Evolutionary conservation across 164 flowering plant genomes (phyloP).

Genomic region (Berberis thunbergii): DNA sequence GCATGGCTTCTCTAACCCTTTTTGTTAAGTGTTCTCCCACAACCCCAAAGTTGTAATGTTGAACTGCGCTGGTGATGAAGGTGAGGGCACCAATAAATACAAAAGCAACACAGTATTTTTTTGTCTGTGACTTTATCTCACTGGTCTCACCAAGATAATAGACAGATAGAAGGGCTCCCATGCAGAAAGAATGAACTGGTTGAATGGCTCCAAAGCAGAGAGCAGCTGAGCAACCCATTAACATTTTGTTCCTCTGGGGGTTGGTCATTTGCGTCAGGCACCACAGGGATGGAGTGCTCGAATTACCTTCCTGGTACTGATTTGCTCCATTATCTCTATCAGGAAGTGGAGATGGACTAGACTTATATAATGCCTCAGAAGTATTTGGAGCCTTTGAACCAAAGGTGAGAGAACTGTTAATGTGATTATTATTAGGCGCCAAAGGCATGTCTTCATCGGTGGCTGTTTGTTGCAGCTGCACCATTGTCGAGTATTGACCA

Average conservation of each 20-base stretch:
- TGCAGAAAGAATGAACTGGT: slow-evolving; percentile 16
- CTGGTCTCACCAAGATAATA: slow-evolving; percentile 12
- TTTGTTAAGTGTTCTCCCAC: slow-evolving; percentile 27
- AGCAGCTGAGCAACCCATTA: slow-evolving; percentile 18
- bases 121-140: slow-evolving; percentile 16
- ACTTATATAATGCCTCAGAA: slow-evolving; percentile 3
- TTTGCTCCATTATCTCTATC: not conserved
- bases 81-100: slow-evolving; percentile 5
- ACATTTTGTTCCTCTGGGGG: slow-evolving; percentile 16
- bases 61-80: slow-evolving; percentile 18
- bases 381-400: not conserved
- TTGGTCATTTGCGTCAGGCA: slow-evolving; percentile 14
- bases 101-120: slow-evolving; percentile 13
- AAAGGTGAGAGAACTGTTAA: not conserved
- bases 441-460: not conserved
- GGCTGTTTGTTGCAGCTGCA: slow-evolving; percentile 24
- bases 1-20: slow-evolving; percentile 19
- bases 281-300: slow-evolving; percentile 14
- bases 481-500: slow-evolving; percentile 27
- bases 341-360: not conserved
- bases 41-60: slow-evolving; percentile 25
- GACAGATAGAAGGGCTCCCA: slow-evolving; percentile 23
- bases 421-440: not conserved
- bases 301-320: slow-evolving; percentile 2
- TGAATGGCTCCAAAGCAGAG: slow-evolving; percentile 17